phyloP scores from a whole-genome alignment of 2,329 filamentous ascomycete genomes.

The Colletotrichum viniferum region DNA sequence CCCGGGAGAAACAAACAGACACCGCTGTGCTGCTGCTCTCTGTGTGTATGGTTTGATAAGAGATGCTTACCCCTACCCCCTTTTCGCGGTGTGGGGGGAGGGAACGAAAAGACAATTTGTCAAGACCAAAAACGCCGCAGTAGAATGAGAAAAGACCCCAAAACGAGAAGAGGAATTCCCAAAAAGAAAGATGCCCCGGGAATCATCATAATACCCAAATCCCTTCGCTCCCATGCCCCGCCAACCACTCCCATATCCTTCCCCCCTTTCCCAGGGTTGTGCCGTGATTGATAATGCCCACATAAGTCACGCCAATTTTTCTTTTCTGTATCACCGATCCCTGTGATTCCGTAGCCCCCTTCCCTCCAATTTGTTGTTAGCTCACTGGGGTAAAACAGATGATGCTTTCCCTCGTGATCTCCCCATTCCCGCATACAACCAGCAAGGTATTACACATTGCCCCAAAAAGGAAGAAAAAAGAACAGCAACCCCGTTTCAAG shows the following conservation, averaged over 20 bases:
- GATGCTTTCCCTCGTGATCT: background rate
- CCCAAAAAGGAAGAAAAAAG: background rate
- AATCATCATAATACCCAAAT: background rate
- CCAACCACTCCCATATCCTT: background rate
- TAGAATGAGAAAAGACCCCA: background rate
- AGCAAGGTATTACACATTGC: background rate
- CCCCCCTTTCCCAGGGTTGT: background rate
- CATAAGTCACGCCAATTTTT: background rate
- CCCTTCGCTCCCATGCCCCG: background rate
- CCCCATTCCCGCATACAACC: background rate
- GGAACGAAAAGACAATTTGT: background rate
- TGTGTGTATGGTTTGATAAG: background rate
- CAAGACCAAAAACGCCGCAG: background rate
- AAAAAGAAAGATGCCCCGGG: background rate
- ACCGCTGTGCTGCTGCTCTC: background rate
- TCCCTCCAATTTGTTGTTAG: background rate
- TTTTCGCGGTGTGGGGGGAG: background rate
- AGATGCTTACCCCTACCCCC: background rate
- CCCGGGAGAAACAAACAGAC: background rate
- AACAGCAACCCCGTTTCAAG: background rate
- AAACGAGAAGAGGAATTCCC: background rate
- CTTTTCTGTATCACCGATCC: background rate
- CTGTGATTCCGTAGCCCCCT: background rate
- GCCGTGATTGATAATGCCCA: background rate
- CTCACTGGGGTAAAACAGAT: background rate